Base-by-base conservation (phyloP, 1,139 yeast species). In the Suhomyces choctaworum region DNA sequence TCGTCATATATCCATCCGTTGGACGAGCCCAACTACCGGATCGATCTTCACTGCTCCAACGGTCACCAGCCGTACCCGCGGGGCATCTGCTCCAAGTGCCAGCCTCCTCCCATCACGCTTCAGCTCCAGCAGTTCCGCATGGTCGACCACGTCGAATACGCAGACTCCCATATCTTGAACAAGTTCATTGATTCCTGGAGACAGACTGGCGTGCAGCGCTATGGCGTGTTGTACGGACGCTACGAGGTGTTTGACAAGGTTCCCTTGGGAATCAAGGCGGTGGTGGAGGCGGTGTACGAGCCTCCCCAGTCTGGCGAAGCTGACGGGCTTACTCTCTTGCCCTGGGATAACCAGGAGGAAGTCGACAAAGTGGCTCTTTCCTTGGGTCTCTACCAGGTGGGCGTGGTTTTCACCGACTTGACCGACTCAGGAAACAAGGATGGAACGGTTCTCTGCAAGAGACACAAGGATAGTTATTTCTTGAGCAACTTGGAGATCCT, bases 71-170 rank as follows among this genome's bases (percentile, higher is more conserved):
- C 96, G 6, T 90, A 95, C 84, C 97, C 98, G 1, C 74, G 70
- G 36, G 97, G 97, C 1, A 89, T 92, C 46, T 92, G 98, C 56
- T 84, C 96, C n/a, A 88, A 89, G 58, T 92, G 98, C 60, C 97
- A 90, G 59, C 97, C 98, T 1, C 80, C 96, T 1, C 95, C 96
- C 0, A 88, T 94, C 39, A 89, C 97, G 0, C 69, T 94, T 44
- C 95, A 85, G 56, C 90, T 82, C 56, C 98, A 94, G 58, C 71
- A 75, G 31, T 94, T 86, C 58, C 76, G 99, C 52, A 87, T 92
- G 96, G 96, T 94, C 14, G 99, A 94, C 60, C 97, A 94, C 64
- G 94, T 92, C 20, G 97, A 92, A 58, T 86, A 90, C 60, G 80
- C 89, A 13, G 79, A 78, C 42, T 78, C 89, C 29, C 67, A 70